Evolutionary conservation across 2,329 filamentous ascomycete species (phyloP), one percentile per base, ranked within the genome.

Genomic region (Venturia carpophila): DNA sequence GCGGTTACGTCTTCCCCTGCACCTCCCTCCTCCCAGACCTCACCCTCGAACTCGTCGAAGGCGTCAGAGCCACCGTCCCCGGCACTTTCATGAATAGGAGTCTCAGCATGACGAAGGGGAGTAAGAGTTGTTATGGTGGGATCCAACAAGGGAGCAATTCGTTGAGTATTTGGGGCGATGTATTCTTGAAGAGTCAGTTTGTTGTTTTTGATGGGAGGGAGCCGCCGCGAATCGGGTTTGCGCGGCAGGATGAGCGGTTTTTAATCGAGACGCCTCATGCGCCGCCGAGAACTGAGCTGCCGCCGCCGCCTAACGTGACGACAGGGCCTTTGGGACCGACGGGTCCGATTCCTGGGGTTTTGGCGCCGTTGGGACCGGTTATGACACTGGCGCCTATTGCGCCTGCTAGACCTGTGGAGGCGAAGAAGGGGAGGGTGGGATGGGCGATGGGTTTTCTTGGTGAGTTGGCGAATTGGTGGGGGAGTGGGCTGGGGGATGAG

Each of bases 131-230:
- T 80, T 92, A 84, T 74, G 90, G 90, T 64, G 90, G 90, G 60
- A 83, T 95, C 68, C 91, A 94, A 79, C 27, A 63, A 15, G 62
- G 62, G 2, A 34, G 24, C 10, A 17, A 30, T 17, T 52, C 62
- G 15, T 27, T 63, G 27, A 63, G 62, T 52, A 91, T 95, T 71
- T 83, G 92, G 65, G 91, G 91, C 10, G 89, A 92, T 67, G 80
- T 89, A 64, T 90, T 92, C 78, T 81, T 94, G 69, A 94, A 94
- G 83, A 84, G 84, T 65, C 80, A 89, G 68, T 92, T 89, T 72
- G 85, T 88, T 37, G 84, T 91, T 60, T 91, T 91, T 73, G 87
- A 91, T 34, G 75, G 69, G 74, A 75, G 37, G 68, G 70, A 65
- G 60, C 67, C 21, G 69, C 77, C 79, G 21, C 69, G 78, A 45